Evolutionary conservation across 768 basidiomycete genomes (phyloP), one percentile per base, ranked within the genome.

Genomic region (Phanerochaete sordida): DNA sequence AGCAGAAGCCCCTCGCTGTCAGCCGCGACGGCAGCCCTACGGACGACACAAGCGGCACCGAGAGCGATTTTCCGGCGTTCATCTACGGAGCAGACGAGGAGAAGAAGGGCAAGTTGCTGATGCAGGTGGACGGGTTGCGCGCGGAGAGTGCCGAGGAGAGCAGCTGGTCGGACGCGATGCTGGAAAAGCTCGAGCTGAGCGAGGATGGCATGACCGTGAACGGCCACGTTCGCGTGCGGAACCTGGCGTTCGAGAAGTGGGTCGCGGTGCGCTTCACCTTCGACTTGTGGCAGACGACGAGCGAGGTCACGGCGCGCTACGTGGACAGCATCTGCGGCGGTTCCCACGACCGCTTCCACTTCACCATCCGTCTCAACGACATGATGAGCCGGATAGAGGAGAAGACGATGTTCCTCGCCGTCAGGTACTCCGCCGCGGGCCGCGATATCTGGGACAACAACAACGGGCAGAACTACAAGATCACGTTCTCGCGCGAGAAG

Each of bases 381-480:
- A 76, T 94, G 50, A 75, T 94, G 64, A 76, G 81, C 43, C 77
- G 86, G 37, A 87, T 90, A 64, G 92, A 91, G 70, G 91, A 88
- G 56, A 94, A 93, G 80, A 88, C 84, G 26, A 78, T 99, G 67
- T 79, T 86, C 62, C 70, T 97, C 47, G 93, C 91, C 1, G 74
- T 98, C 48, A 77, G 91, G 56, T 94, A 90, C 66, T 72, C 76
- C 13, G 84, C 87, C 26, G 84, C 75, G 4, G 90, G 90, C 0
- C 74, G 77, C 64, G 95, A 98, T 72, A 82, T 89, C 59, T 98
- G 96, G 96, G 96, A 98, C 72, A 95, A 92, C 76, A 96, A 97
- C 69, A 70, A 66, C 26, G 87, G 88, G 1, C 70, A 78, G 56
- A 92, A 98, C 70, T 98, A 96, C 72, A 76, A 84, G 49, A 83